Base-by-base conservation (phyloP, 108 stramenopile genomes). In the Thalassiosira profunda region DNA sequence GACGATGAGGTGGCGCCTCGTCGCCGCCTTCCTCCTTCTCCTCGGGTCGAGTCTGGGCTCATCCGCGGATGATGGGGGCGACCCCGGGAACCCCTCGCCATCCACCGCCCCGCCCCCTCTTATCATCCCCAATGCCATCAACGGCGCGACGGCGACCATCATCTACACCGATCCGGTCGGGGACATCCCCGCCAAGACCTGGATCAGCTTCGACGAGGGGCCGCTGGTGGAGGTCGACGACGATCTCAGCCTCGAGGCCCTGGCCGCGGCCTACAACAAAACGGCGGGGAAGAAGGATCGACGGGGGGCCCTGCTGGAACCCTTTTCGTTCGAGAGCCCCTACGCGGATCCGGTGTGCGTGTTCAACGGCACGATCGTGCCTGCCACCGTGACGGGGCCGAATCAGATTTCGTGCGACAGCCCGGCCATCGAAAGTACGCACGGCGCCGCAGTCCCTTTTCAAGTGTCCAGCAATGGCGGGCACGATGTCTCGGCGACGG, bases 261-360 rank as follows among this genome's bases (percentile, higher is more conserved):
- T 64, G 40, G 63, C 49, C 23, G 63, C 30, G 38, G 63, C 63
- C 5, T 64, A 64, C 48, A 51, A 64, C 29, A 64, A 47, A 29
- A 64, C 47, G 1, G 17, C 40, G 17, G 33, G 46, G 21, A 33
- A 64, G 17, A 1, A 51, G 24, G 24, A 37, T 51, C 20, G 9
- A 7, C 17, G 30, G 26, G 40, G 58, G 34, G 31, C 28, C 20
- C 38, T 33, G 15, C 30, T 47, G 6, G 47, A 41, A 28, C 58
- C 58, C 0, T 70, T 70, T 40, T 40, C 69, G 7, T 70, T 70
- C 23, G 23, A 48, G 24, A 63, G 61, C 45, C 40, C 40, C 0
- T 63, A 54, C 46, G 59, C 60, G 43, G 31, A 48, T 61, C 65
- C 72, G 11, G 33, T 67, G 5, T 74, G 67, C 28, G 63, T 74